Evolutionary conservation across 2,329 filamentous ascomycete genomes (phyloP), one percentile per base, ranked within the genome.

Genomic region (Alternaria novae-zelandiae): DNA sequence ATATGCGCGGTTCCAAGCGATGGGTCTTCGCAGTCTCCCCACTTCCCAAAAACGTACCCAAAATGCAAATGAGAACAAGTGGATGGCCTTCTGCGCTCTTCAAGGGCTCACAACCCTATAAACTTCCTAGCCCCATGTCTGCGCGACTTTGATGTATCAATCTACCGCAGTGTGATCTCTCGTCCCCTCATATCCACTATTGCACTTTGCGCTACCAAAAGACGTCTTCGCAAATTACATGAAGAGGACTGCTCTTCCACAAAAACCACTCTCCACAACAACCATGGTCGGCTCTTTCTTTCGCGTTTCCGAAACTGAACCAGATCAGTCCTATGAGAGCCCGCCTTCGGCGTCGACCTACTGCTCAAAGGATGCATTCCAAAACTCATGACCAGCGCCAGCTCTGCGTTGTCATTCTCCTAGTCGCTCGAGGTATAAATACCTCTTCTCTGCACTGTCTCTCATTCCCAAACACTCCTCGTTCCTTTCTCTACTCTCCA

Each of bases 1-100:
- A n/a, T 0, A 3, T 36, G 4, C 4, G 30, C 13, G 0, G 0
- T 1, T n/a, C 1, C 13, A 9, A n/a, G 0, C 0, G 32, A n/a
- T 41, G 36, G 0, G n/a, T 17, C 9, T 41, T 41, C 9, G 36
- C 3, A 13, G 32, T 41, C 36, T 41, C 6, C n/a, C 36, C 2
- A 1, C n/a, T 17, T 11, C 9, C 2, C 15, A n/a, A 36, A 32
- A 32, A 7, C 30, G 30, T 7, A 13, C 12, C 2, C 12, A 13
- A 13, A 2, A 32, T 4, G 6, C 1, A 36, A 0, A 36, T 36
- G 32, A n/a, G n/a, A 41, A 41, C 2, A 41, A 11, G n/a, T 11
- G 0, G 15, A 0, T 3, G 36, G n/a, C 9, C 8, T 41, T 41
- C 5, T 17, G n/a, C n/a, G 9, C 8, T 41, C n/a, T 41, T 10